Evolutionary conservation across 768 basidiomycete genomes (phyloP), one percentile per base, ranked within the genome.

Genomic region (Podaxis sp.): DNA sequence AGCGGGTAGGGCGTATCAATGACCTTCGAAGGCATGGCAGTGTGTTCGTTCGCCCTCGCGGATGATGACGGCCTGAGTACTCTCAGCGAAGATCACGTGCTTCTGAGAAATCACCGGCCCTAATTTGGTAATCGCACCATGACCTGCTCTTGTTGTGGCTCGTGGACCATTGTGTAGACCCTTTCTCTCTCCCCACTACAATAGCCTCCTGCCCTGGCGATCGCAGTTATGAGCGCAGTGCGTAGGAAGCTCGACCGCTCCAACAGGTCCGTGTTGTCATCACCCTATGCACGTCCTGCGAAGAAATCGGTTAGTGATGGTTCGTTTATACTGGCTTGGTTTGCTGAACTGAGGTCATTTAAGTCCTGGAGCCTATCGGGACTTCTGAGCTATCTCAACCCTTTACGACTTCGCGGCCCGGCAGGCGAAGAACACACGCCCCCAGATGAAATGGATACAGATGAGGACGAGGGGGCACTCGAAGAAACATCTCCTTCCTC

Each of bases 1-100:
- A 96, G 87, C 51, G 95, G 95, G 77, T 86, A 96, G 25, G 87
- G 86, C 42, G 89, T 85, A 68, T 77, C 71, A 57, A 79, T 72
- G 61, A 77, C 70, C 70, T 80, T 81, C 63, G 73, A 71, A 54
- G 84, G 81, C 82, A 83, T 82, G 63, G 72, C 75, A 56, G 61
- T 55, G 47, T 55, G 47, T 59, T 36, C 44, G 44, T 52, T 65
- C 63, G 66, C 64, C 64, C 70, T 69, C 61, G 65, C 67, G 71
- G 70, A 70, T 67, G 68, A 70, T 69, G 71, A 68, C 69, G 68
- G 68, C 61, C 56, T 38, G 44, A 54, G 38, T 38, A 4, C 25
- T 18, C 25, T 38, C 10, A 7, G 47, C 5, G 25, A 42, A 14
- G 23, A 16, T 53, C 62, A 77, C 73, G 73, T 77, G 76, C 6